These are phyloP conservation scores for Globisporangium echinulatum DNA, from an alignment of 352 stramenopile species.

Conservation along the genomic window DNA sequence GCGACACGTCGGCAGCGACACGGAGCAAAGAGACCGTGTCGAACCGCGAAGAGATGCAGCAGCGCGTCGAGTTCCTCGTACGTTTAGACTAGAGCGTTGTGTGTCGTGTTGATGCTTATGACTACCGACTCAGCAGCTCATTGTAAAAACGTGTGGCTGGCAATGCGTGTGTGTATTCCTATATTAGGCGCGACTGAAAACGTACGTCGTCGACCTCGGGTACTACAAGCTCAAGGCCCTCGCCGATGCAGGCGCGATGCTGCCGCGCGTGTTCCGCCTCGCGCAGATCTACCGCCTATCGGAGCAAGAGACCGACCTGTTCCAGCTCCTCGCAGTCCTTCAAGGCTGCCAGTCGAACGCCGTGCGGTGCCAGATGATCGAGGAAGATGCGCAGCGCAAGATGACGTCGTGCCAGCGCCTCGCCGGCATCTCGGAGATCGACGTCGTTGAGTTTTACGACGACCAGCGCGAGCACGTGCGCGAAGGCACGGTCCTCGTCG, in stretches of 20 bases:
- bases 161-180: too few species aligned
- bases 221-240: slow-evolving; percentile 45
- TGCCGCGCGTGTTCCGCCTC: slow-evolving; percentile 68
- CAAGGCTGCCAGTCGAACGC: slow-evolving; percentile 83
- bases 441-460: slow-evolving; percentile 82
- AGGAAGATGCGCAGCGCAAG: slow-evolving; percentile 72
- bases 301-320: slow-evolving; percentile 61
- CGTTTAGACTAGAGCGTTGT: neutral
- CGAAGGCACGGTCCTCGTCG: slow-evolving; percentile 79
- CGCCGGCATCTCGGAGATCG: slow-evolving; percentile 78
- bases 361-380: slow-evolving; percentile 78
- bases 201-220: slow-evolving; percentile 53
- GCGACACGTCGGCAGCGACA: slow-evolving; percentile 3
- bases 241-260: slow-evolving; percentile 20
- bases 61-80: slow-evolving; percentile 64
- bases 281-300: slow-evolving; percentile 71
- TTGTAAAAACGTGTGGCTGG: too few species aligned
- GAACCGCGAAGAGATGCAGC: slow-evolving; percentile 70
- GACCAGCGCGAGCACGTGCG: slow-evolving; percentile 83
- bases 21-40: slow-evolving; percentile 45
- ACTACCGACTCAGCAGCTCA: too few species aligned
- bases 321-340: slow-evolving; percentile 78
- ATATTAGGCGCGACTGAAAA: slow-evolving; percentile 29
- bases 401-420: slow-evolving; percentile 73
- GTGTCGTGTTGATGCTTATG: too few species aligned